Evolutionary conservation across 2,329 filamentous ascomycete species (phyloP).

Genomic region (Talaromyces islandicus): DNA sequence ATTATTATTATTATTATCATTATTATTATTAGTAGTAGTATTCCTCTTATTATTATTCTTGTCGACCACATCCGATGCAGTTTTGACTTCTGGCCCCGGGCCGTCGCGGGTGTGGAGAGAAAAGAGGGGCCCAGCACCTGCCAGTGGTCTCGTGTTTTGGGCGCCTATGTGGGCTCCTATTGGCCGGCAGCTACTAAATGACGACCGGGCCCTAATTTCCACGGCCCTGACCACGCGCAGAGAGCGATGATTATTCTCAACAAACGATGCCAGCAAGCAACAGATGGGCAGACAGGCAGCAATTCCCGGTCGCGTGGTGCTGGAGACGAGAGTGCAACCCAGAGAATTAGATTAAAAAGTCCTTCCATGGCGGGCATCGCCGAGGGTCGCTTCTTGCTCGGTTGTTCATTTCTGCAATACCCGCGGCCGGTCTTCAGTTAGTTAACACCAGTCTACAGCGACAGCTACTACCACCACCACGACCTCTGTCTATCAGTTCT

Average conservation of each 20-base stretch:
- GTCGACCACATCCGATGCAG: background rate
- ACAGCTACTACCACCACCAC: background rate
- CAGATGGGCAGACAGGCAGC: background rate
- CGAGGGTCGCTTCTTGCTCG: background rate
- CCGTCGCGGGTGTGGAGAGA: background rate
- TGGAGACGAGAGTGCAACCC: background rate
- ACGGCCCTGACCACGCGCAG: background rate
- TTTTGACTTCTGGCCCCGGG: background rate
- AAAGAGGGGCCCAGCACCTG: background rate
- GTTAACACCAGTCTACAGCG: background rate
- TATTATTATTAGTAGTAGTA: no score
- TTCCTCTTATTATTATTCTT: no score
- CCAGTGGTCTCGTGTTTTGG: background rate
- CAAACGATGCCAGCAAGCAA: background rate
- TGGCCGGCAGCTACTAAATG: background rate
- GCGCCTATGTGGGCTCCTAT: background rate
- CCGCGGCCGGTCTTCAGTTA: background rate
- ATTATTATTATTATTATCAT: no score
- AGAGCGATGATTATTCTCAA: background rate
- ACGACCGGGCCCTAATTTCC: background rate
- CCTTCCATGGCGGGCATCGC: background rate
- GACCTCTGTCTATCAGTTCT: background rate
- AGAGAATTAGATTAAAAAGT: background rate
- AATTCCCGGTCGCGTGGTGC: background rate
- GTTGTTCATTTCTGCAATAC: background rate